A percentile compares a stretch with the other conserved stretches of the same genome.
Conservation (phyloP, 495 filamentous ascomycete genomes). For the Penicillium taxi region DNA sequence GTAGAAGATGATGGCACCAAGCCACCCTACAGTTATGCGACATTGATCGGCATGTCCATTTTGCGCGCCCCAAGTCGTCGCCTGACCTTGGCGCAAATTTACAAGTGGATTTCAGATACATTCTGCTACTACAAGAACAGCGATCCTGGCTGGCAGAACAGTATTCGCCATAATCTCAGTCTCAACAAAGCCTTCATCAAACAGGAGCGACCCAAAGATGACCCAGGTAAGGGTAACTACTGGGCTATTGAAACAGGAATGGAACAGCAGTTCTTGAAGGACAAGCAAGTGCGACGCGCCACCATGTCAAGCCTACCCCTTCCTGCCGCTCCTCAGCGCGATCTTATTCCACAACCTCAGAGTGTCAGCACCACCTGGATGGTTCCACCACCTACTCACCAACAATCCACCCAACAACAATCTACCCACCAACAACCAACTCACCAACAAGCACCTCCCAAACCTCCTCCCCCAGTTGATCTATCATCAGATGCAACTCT, state of each 20-base stretch:
- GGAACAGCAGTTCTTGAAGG: conserved; percentile 81
- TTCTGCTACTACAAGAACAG: conserved; percentile 77
- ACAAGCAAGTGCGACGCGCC: conserved; percentile 59
- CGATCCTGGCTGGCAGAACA: conserved; percentile 95
- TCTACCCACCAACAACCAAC: conserved; percentile 19
- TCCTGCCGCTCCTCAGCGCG: conserved; percentile 29
- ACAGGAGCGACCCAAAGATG: conserved; percentile 91
- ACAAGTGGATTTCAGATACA: conserved; percentile 97
- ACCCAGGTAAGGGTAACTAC: conserved; percentile 97
- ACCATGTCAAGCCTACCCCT: conserved; percentile 42
- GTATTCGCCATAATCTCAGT: conserved; percentile 96
- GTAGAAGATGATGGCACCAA: conserved; percentile 85
- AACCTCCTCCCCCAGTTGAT: conserved; percentile 38
- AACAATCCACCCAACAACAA: conserved; percentile 18
- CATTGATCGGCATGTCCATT: conserved; percentile 96
- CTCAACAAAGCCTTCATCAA: conserved; percentile 97
- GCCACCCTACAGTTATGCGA: conserved; percentile 85
- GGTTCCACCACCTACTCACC: conserved; percentile 25
- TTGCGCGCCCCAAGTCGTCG: conserved; percentile 74
- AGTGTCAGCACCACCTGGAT: conserved; percentile 34
- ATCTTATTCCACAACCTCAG: conserved; percentile 22
- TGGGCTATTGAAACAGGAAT: conserved; percentile 87
- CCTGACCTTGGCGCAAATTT: conserved; percentile 91
- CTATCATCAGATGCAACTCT: conserved; percentile 94
- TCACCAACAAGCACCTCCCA: no score